phyloP scores from a whole-genome alignment of 441 rosid genomes.

The Arabidopsis lyrata region DNA sequence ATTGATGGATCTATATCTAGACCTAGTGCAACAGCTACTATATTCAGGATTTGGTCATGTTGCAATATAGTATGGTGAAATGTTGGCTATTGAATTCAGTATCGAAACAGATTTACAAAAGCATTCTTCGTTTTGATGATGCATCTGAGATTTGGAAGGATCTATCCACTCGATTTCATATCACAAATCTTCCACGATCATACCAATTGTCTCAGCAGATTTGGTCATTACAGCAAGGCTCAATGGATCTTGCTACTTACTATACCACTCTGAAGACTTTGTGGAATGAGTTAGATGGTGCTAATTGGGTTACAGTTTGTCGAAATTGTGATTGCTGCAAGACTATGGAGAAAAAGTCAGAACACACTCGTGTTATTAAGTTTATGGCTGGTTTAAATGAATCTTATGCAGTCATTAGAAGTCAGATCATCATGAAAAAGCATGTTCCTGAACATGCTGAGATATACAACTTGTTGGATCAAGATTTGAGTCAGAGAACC shows the following conservation, averaged over 20 bases:
- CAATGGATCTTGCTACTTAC: neutral
- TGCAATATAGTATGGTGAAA: neutral
- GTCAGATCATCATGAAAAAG: neutral
- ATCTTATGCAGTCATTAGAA: neutral
- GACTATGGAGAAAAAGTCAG: accelerated
- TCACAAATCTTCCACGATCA: neutral
- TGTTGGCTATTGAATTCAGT: neutral
- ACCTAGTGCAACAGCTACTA: neutral
- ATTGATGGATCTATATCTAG: neutral
- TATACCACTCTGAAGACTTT: neutral
- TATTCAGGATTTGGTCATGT: neutral
- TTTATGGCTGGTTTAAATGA: neutral
- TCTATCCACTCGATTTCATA: neutral
- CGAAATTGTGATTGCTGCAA: neutral
- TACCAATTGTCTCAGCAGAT: neutral
- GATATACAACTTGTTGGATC: neutral
- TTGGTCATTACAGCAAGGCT: neutral
- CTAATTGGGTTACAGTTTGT: neutral
- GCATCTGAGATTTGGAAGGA: neutral
- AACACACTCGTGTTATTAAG: neutral
- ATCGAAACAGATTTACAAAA: neutral
- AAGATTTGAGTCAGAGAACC: accelerated
- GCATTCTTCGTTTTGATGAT: neutral
- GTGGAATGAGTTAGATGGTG: neutral
- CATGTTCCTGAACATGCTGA: neutral